Evolutionary conservation across 2,329 filamentous ascomycete species (phyloP).

Genomic region (Sclerotinia sclerotiorum): DNA sequence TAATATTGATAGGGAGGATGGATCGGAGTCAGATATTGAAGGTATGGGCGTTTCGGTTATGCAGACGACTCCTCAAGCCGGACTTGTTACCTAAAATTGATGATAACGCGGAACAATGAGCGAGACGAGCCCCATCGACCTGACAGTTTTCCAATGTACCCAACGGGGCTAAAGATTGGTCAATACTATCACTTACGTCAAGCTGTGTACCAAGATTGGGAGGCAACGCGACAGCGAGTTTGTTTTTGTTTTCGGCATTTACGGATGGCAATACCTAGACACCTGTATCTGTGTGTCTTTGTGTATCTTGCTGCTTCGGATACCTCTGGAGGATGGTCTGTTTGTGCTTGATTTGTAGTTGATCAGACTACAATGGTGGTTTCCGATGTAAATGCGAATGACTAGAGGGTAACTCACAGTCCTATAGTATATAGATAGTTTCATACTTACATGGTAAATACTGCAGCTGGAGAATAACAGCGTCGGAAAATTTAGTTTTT

Average conservation of each 20-base stretch:
- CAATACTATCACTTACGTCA: not conserved
- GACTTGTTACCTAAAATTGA: not conserved
- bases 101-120: not conserved
- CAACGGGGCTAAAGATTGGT: not conserved
- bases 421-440: conserved; percentile 16
- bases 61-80: not conserved
- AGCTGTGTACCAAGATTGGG: not conserved
- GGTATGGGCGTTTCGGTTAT: conserved; percentile 21
- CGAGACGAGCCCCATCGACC: not conserved
- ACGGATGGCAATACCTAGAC: conserved; percentile 28
- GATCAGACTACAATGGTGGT: not conserved
- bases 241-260: conserved; percentile 1
- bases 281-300: conserved; percentile 26
- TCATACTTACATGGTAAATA: not conserved
- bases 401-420: not conserved
- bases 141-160: not conserved
- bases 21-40: conserved; percentile 24
- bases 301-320: conserved; percentile 24
- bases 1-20: conserved; percentile 48
- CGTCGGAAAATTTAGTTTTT: not conserved
- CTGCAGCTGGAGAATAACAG: not conserved
- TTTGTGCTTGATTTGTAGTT: conserved; percentile 23
- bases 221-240: not conserved
- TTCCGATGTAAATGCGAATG: not conserved
- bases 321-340: conserved; percentile 24